phyloP scores from a whole-genome alignment of 2,329 filamentous ascomycete genomes.

The Elsinoe necatrix region DNA sequence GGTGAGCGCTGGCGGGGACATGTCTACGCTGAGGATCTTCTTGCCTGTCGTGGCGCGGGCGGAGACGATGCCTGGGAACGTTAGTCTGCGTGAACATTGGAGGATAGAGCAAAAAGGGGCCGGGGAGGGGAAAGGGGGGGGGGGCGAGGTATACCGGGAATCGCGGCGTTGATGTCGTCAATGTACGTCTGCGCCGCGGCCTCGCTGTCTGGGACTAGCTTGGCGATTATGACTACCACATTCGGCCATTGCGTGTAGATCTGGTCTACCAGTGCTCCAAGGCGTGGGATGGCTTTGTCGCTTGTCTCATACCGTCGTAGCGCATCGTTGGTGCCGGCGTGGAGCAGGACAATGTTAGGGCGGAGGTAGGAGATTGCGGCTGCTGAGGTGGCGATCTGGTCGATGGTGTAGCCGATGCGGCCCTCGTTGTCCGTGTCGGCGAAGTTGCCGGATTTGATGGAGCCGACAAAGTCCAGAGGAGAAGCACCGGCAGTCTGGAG shows the following conservation, averaged over 20 bases:
- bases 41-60: not conserved
- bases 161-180: constrained; percentile 11
- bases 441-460: constrained; percentile 28
- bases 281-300: constrained; percentile 6
- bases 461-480: constrained; percentile 28
- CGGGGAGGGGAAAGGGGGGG: not conserved
- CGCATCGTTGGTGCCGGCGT: constrained; percentile 25
- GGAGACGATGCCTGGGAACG: constrained; percentile 11
- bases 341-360: constrained; percentile 24
- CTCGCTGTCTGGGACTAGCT: constrained; percentile 2
- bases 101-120: too few species aligned
- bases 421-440: constrained; percentile 30
- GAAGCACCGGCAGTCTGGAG: constrained; percentile 22
- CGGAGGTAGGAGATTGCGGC: constrained; percentile 19
- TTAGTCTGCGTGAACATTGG: not conserved
- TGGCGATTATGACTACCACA: not conserved
- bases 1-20: constrained; percentile 3
- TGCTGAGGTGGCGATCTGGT: constrained; percentile 22
- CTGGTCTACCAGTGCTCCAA: not conserved
- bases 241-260: constrained; percentile 9
- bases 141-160: not conserved
- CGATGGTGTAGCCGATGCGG: constrained; percentile 28
- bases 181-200: constrained; percentile 12
- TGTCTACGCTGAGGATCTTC: constrained; percentile 5
- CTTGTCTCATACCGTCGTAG: not conserved